These are phyloP conservation scores for Skeletonema potamos DNA, from an alignment of 108 stramenopile genomes.

Conservation along the genomic window DNA sequence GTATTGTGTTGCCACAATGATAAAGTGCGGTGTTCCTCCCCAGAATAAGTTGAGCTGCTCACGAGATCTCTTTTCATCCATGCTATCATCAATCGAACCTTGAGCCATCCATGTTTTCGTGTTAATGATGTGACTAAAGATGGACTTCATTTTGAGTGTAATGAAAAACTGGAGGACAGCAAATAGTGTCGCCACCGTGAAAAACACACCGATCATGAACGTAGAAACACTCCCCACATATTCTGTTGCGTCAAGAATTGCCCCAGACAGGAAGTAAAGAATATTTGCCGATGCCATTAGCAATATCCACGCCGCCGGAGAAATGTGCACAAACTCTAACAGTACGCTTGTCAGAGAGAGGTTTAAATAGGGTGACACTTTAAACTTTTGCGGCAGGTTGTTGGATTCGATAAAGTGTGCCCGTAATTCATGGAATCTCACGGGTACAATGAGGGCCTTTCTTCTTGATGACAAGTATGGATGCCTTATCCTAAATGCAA, in stretches of 20 bases:
- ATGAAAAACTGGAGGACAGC: slow-evolving; percentile 18
- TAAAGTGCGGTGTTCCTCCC: slow-evolving; percentile 64
- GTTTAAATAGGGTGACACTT: slow-evolving; percentile 80
- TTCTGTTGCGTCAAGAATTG: slow-evolving; percentile 42
- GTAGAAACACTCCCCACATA: slow-evolving; percentile 22
- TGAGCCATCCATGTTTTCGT: slow-evolving; percentile 20
- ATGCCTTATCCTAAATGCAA: slow-evolving; percentile 28
- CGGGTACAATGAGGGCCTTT: slow-evolving; percentile 64
- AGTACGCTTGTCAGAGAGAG: slow-evolving; percentile 63
- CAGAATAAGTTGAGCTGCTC: slow-evolving; percentile 76
- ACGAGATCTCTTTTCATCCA: slow-evolving; percentile 9
- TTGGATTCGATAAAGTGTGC: slow-evolving; percentile 79
- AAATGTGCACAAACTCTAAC: slow-evolving; percentile 71
- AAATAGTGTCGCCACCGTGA: slow-evolving; percentile 27
- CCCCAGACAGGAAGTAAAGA: slow-evolving; percentile 66
- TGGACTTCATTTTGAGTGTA: slow-evolving; percentile 42
- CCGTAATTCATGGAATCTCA: slow-evolving; percentile 85
- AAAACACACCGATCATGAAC: slow-evolving; percentile 42
- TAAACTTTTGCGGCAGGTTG: slow-evolving; percentile 68
- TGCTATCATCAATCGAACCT: slow-evolving; percentile 1
- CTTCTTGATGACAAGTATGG: slow-evolving; percentile 37
- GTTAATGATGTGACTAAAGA: slow-evolving; percentile 45
- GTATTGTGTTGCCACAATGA: slow-evolving; percentile 74
- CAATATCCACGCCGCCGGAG: slow-evolving; percentile 73
- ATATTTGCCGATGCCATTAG: slow-evolving; percentile 61